These are phyloP conservation scores for Ogataea naganishii DNA, from an alignment of 805 yeast genomes.

Conservation along the genomic window DNA sequence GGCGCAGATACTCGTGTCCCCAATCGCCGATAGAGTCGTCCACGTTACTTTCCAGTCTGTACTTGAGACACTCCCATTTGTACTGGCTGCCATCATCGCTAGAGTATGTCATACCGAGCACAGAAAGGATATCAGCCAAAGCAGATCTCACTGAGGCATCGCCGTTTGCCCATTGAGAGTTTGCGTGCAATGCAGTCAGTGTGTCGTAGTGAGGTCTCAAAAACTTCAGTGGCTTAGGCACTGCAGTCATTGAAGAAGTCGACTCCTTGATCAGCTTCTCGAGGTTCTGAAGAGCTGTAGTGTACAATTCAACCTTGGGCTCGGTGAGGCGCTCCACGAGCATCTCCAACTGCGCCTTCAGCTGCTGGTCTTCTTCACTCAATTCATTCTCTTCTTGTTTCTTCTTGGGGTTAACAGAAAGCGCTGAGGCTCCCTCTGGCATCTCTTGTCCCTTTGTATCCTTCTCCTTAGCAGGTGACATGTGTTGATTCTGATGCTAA, in stretches of 20 bases:
- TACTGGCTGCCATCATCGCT: conserved; percentile 46
- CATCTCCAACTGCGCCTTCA: conserved; percentile 79
- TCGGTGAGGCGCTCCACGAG: conserved; percentile 73
- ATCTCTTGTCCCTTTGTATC: too few relatives aligned
- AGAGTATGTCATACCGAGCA: conserved; percentile 89
- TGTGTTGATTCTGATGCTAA: too few relatives aligned
- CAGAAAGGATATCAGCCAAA: conserved; percentile 85
- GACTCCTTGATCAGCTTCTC: conserved; percentile 80
- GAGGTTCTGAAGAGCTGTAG: conserved; percentile 56
- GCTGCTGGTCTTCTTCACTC: conserved; percentile 85
- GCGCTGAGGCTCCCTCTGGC: too few relatives aligned
- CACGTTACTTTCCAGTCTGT: conserved; percentile 46
- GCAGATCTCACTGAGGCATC: conserved; percentile 36
- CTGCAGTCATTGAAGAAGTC: conserved; percentile 98
- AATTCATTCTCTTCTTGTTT: conserved; percentile 67
- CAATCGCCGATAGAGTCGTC: conserved; percentile 64
- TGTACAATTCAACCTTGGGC: conserved; percentile 39
- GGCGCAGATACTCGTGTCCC: conserved; percentile 99
- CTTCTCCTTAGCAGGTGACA: too few relatives aligned
- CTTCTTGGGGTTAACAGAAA: too few relatives aligned
- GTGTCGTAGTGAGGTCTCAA: conserved; percentile 76
- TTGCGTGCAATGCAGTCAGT: conserved; percentile 48
- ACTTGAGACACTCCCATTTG: conserved; percentile 70
- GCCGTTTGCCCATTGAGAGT: conserved; percentile 46
- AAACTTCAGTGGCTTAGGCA: conserved; percentile 96